Base-by-base conservation (phyloP, 345 rosid genomes). In the Mallotus nudiflorus region DNA sequence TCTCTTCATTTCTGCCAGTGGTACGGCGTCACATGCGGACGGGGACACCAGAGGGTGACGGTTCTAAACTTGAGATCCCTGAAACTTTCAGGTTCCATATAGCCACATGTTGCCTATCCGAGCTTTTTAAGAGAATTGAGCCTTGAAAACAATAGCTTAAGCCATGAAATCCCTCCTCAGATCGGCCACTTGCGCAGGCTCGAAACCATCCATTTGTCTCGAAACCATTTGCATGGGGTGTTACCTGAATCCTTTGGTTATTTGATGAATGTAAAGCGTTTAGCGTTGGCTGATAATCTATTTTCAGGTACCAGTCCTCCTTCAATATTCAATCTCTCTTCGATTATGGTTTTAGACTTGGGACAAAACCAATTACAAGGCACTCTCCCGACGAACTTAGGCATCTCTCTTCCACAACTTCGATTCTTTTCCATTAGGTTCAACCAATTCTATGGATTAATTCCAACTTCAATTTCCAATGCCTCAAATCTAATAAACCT, bases 381-480 rank as follows among this genome's bases (percentile, higher is more conserved):
- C 5, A 16, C 6, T 49, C 53, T 49, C 18, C 53, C 53, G 1
- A 12, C 9, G 46, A 42, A 12, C 46, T 49, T n/a, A 16, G 53
- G 4, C 22, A 5, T 16, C 53, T 49, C 53, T 49, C 22, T 49
- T 1, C 53, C 53, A 19, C n/a, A 16, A 16, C 5, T 49, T 5
- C 22, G 18, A 49, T 18, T 16, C 22, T 3, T 49, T 16, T n/a
- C n/a, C 6, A 16, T 49, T 49, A 0, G 8, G 5, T 6, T 22
- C 10, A 49, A 49, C 9, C n/a, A 49, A 49, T 49, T 49, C 53
- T 16, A 20, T 4, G 53, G 53, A 4, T 49, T 29, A 9, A 35
- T 80, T 55, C 78, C 74, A 16, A 42, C n/a, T 6, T 81, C 83
- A 2, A 16, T 76, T 35, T 66, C 73, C 27, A 81, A 81, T 59